A percentile compares a stretch with the other conserved stretches of the same genome.
Evolutionary conservation across 805 yeast species (phyloP).

Genomic region (Saturnispora halmiae): DNA sequence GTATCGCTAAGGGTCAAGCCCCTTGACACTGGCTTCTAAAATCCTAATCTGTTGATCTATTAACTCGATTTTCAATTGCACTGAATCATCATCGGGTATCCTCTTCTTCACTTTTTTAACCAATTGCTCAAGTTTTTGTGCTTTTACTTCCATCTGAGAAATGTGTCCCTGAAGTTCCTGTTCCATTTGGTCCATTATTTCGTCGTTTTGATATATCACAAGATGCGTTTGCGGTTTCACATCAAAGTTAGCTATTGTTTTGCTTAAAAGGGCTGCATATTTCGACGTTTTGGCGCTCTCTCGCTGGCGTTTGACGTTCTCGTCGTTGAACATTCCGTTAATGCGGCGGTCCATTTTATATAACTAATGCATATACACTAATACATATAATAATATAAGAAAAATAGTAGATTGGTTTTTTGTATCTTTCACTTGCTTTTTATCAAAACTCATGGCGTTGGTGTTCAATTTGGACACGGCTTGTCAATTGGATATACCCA

Average conservation of each 20-base stretch:
- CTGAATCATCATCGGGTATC: conserved; percentile 37
- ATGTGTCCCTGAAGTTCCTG: conserved; percentile 15
- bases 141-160: conserved; percentile 13
- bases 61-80: conserved; percentile 36
- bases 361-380: too few relatives aligned
- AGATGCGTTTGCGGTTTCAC: conserved; percentile 7
- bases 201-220: conserved; percentile 24
- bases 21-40: conserved; percentile 45
- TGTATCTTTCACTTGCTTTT: too few relatives aligned
- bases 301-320: conserved; percentile 4
- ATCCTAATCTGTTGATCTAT: conserved; percentile 67
- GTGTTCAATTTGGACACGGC: background rate
- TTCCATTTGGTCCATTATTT: conserved; percentile 20
- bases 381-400: too few relatives aligned
- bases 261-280: conserved; percentile 7
- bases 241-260: conserved; percentile 8
- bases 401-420: too few relatives aligned
- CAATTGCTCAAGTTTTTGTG: conserved; percentile 3
- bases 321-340: conserved; percentile 6
- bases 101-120: background rate
- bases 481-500: background rate
- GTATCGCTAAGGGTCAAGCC: conserved; percentile 26
- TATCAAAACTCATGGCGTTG: background rate
- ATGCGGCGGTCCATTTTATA: conserved; percentile 5
- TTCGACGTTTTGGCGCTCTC: conserved; percentile 6